Evolutionary conservation across 352 stramenopile genomes (phyloP), one percentile per base, ranked within the genome.

Genomic region (Globisporangium abappressorium): DNA sequence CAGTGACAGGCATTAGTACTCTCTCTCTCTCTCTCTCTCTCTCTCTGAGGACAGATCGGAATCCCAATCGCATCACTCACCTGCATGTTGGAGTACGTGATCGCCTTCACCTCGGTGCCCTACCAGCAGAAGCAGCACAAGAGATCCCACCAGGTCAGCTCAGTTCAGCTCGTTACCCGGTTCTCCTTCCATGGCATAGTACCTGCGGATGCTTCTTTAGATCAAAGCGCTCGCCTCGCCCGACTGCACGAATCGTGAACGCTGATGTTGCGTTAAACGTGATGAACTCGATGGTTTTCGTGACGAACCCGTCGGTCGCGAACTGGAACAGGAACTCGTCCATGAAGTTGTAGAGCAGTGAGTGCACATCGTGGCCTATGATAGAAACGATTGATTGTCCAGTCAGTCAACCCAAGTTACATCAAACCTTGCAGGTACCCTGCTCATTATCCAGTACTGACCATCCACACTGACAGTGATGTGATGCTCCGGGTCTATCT

Each of bases 361-460:
- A 91, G 41, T 76, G 38, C 43, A 81, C 33, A 61, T 93, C 82
- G 56, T 93, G 86, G 33, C 46, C 49, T 70, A 18, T 11, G n/a
- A n/a, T n/a, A 56, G 9, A 30, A 4, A 7, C 8, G 18, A n/a
- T 9, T 18, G 18, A n/a, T 9, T 49, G 15, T n/a, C 41, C 15
- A 5, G 18, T 20, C 14, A 49, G 41, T n/a, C 15, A 49, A 1
- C 12, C 14, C 14, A 47, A 5, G 38, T 14, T 14, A 56, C 22
- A 56, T 2, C 41, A 49, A 49, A 15, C 8, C 33, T 11, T 36
- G 33, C 12, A 46, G 15, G 8, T 18, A 47, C 15, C 2, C 2
- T 30, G 49, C 3, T 30, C 22, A 56, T 15, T 49, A 20, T 9
- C 41, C 41, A n/a, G 41, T 49, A 49, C 22, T 56, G 49, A 56